A percentile compares a stretch with the other conserved stretches of the same genome.
Conservation (phyloP, 1,284 basidiomycete genomes). For the Pascua guehoae region DNA sequence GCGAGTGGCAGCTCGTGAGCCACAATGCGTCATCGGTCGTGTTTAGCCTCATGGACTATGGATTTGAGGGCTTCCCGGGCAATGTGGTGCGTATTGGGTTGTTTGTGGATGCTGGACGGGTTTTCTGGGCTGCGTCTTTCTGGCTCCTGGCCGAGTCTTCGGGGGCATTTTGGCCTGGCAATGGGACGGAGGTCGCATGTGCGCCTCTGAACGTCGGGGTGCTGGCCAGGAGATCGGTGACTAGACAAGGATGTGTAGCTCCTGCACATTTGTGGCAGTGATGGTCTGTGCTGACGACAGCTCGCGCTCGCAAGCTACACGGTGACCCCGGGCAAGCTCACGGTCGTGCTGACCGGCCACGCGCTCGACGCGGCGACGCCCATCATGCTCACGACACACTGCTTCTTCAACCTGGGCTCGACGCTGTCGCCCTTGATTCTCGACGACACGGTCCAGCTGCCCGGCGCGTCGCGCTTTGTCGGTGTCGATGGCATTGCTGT, state of each 20-base stretch:
- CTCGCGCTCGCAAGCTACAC: constrained; percentile 29
- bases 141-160: neutral
- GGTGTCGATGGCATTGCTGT: constrained; percentile 25
- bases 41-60: constrained; percentile 18
- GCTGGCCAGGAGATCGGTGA: too few relatives aligned
- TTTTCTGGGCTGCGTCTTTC: neutral
- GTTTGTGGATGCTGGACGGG: neutral
- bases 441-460: constrained; percentile 31
- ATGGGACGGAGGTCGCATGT: too few relatives aligned
- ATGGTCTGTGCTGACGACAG: constrained; percentile 9
- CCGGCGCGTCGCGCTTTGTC: constrained; percentile 26
- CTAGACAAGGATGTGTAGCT: too few relatives aligned
- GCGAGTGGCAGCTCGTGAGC: constrained; percentile 19
- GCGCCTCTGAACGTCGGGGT: too few relatives aligned
- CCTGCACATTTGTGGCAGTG: too few relatives aligned
- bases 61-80: constrained; percentile 35
- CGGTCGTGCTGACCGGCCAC: constrained; percentile 4
- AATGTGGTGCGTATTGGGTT: constrained; percentile 20
- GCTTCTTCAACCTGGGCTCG: constrained; percentile 36
- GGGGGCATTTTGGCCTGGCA: too few relatives aligned
- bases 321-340: constrained; percentile 15
- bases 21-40: constrained; percentile 12
- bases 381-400: constrained; percentile 36
- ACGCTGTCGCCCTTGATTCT: constrained; percentile 21
- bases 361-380: constrained; percentile 28